Evolutionary conservation across 768 basidiomycete species (phyloP).

Genomic region (Termitomyces bulborhizus): DNA sequence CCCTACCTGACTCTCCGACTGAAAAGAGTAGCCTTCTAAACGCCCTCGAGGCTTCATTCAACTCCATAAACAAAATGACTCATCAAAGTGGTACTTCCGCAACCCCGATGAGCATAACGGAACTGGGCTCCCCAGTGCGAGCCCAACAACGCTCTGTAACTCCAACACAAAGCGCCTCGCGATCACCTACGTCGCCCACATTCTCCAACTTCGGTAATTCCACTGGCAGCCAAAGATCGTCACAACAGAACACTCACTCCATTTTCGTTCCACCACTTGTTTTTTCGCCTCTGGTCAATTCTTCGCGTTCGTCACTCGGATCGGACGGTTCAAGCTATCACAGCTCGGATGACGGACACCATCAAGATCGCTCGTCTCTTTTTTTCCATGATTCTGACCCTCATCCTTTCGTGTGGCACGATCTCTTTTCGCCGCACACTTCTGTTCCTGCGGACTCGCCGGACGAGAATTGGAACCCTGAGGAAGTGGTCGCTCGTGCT

Average conservation of each 20-base stretch:
- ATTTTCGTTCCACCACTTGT: slow-evolving; percentile 52
- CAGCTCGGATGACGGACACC: slow-evolving; percentile 59
- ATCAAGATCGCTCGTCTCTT: slow-evolving; percentile 44
- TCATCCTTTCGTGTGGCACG: slow-evolving; percentile 58
- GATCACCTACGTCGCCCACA: slow-evolving; percentile 48
- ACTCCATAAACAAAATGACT: slow-evolving; percentile 14
- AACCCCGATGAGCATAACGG: slow-evolving; percentile 44
- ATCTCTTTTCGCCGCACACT: slow-evolving; percentile 42
- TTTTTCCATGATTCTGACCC: slow-evolving; percentile 49
- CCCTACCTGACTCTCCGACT: slow-evolving; percentile 55
- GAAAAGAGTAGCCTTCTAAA: slow-evolving; percentile 29
- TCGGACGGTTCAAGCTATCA: slow-evolving; percentile 85
- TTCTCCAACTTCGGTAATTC: slow-evolving; percentile 38
- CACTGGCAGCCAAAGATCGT: slow-evolving; percentile 38
- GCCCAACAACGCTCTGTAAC: slow-evolving; percentile 50
- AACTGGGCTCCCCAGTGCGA: slow-evolving; percentile 41
- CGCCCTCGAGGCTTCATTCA: slow-evolving; percentile 23
- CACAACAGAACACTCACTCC: slow-evolving; percentile 44
- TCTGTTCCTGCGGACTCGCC: slow-evolving; percentile 43
- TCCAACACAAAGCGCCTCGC: slow-evolving; percentile 52
- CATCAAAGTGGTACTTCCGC: slow-evolving; percentile 34
- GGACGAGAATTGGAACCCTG: slow-evolving; percentile 52
- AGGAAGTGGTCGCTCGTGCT: slow-evolving; percentile 59
- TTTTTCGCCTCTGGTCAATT: slow-evolving; percentile 67
- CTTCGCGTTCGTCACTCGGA: slow-evolving; percentile 74